Base-by-base conservation (phyloP, 257 asterid species). In the Solanum sitiens region DNA sequence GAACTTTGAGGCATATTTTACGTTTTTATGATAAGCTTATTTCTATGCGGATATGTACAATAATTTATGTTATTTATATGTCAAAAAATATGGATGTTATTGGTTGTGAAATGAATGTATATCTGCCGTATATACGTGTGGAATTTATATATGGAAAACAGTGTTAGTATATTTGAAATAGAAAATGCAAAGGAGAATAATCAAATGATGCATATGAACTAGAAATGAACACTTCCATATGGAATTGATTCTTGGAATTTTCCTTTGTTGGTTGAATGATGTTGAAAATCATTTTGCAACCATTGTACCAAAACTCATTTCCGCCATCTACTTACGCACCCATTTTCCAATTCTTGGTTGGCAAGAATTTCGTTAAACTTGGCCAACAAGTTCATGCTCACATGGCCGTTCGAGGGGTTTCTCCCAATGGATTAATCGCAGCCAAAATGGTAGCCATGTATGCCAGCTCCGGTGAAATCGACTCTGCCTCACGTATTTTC, bases 401-500 rank as follows among this genome's bases (percentile, higher is more conserved):
- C 88, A 32, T 93, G 89, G 53, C 89, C 87, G 86, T 93, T 88
- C 94, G 92, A 35, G 96, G 98, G 90, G 83, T 93, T 80, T 56
- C 82, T 7, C 98, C 94, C 56, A 70, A 86, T 7, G 91, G 94
- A 9, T 91, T 93, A 73, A 85, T 94, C 87, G 91, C 98, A 47
- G 94, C 99, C 37, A 96, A 95, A 87, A 93, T 96, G 96, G 98
- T 96, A n/a, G 98, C 99, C 35, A 95, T 96, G 97, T 96, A 95
- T 92, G 98, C 96, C 56, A 95, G 98, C 92, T 93, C 95, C 87
- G 98, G 98, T 47, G 97, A 95, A 89, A 89, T 96, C 13, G 25
- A 85, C 86, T 91, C 98, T 83, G 98, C 99, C 86, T 39, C 91
- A 83, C 37, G 71, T 63, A 47, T 95, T 27, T 96, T 94, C 90